Evolutionary conservation across 441 rosid genomes (phyloP), one percentile per base, ranked within the genome.

Genomic region (Flueggea neowawraea): DNA sequence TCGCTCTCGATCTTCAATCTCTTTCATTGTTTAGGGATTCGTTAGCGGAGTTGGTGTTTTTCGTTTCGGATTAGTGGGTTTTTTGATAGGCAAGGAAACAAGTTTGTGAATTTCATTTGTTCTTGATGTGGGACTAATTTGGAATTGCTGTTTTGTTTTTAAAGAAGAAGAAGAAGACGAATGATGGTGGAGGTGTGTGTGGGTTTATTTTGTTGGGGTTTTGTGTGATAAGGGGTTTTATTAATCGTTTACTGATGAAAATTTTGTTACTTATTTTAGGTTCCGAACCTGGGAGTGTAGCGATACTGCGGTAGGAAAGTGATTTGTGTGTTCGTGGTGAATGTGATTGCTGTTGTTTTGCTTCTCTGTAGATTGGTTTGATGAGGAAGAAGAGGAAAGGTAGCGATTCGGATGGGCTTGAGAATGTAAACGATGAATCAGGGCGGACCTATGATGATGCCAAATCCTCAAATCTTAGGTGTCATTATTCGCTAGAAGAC

Each of bases 301-400:
- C 22, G 11, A 3, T 12, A 22, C 1, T 22, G 39, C 44, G 8
- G 12, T 2, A 51, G 54, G 54, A 51, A 9, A 14, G 16, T 14
- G 54, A 51, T 51, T n/a, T 12, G n/a, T n/a, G 28, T 8, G 10
- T 16, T 3, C 22, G 33, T 4, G 5, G 31, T 7, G 31, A 32
- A 31, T n/a, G 15, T 31, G 15, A 16, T 55, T n/a, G 16, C 12
- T 11, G 7, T 7, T 32, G 16, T 8, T 31, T 9, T 8, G 41
- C 12, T 11, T 22, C 9, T 32, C 15, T 6, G 1, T 12, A 41
- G 13, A 12, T 17, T 8, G 51, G 14, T 16, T 78, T 78, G 75
- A 94, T 94, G 97, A 90, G 93, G 92, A 90, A 82, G 86, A 93
- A 90, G 76, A 82, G 98, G 77, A 94, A 94, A 84, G 98, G 93